phyloP scores from a whole-genome alignment of 768 basidiomycete genomes.

The Podaxis mareebaensis region DNA sequence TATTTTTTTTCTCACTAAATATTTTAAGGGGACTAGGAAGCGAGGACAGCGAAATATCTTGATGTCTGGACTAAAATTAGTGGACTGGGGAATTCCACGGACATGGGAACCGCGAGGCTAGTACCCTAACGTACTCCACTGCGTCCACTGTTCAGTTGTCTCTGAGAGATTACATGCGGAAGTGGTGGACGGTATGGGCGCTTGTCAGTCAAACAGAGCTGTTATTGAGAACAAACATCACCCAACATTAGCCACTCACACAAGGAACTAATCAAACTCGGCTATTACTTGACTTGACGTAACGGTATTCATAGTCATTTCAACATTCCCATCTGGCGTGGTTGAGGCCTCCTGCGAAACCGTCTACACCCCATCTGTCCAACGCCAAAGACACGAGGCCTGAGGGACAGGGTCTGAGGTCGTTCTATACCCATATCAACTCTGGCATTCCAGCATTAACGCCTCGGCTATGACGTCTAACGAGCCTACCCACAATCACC shows the following conservation, averaged over 20 bases:
- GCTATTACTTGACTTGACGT: not conserved
- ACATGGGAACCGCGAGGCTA: not conserved
- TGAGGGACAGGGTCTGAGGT: not conserved
- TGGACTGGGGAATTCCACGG: not conserved
- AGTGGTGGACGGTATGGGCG: not conserved
- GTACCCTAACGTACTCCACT: not conserved
- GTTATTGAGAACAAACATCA: not conserved
- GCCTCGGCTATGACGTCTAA: conserved; percentile 11
- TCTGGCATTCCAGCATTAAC: not conserved
- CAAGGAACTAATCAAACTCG: not conserved
- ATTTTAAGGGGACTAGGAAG: not conserved
- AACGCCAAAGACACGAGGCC: not conserved
- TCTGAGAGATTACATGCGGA: not conserved
- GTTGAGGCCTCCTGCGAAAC: no score
- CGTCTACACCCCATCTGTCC: not conserved
- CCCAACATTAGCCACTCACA: not conserved
- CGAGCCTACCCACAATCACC: not conserved
- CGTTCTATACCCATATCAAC: not conserved
- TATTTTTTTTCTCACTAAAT: not conserved
- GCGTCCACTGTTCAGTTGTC: not conserved
- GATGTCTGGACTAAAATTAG: not conserved
- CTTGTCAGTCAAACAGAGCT: not conserved
- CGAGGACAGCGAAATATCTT: not conserved
- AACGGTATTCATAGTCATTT: not conserved
- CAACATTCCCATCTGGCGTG: not conserved